Base-by-base conservation (phyloP, 2,329 filamentous ascomycete species). In the Colletotrichum sp. region DNA sequence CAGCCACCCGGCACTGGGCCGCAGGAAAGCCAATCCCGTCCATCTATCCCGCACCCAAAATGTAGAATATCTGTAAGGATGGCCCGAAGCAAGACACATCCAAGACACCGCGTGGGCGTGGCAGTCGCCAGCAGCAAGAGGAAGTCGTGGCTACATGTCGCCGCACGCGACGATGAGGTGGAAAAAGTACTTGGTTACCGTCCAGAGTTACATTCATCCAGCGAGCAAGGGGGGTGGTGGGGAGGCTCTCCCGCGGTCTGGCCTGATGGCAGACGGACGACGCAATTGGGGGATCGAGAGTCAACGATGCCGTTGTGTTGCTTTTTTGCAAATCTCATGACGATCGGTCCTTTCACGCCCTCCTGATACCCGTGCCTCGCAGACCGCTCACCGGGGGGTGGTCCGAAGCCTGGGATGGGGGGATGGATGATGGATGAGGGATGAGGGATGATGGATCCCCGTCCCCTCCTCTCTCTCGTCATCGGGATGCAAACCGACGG, bases 41-140 rank as follows among this genome's bases (percentile, higher is more conserved):
- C 32, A 75, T 60, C 49, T 52, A 67, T 66, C 16, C 69, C 30
- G 36, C 26, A 55, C 72, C 28, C 34, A 24, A 72, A 59, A 9
- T 67, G 69, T 75, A 55, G 69, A 72, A 55, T 44, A 62, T 72
- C 52, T 75, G 72, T 62, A 72, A 71, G 68, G 72, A 67, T 71
- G 26, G 30, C 34, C 30, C 68, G 30, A 39, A 28, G 68, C 62
- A 60, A 32, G 66, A 60, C 66, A 71, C 65, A 21, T n/a, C 34
- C 72, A 72, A 62, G 60, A 63, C 69, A 59, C 66, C 52, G 52
- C 52, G 52, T 69, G 52, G 52, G 24, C 65, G 30, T 59, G n/a
- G 18, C 3, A 34, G 52, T 12, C 8, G 28, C 28, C 49, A 44
- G 44, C 44, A 49, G 15, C 44, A 13, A 21, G 44, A 49, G n/a